Evolutionary conservation across 108 stramenopile genomes (phyloP).

Genomic region (Thalassiosira profunda): DNA sequence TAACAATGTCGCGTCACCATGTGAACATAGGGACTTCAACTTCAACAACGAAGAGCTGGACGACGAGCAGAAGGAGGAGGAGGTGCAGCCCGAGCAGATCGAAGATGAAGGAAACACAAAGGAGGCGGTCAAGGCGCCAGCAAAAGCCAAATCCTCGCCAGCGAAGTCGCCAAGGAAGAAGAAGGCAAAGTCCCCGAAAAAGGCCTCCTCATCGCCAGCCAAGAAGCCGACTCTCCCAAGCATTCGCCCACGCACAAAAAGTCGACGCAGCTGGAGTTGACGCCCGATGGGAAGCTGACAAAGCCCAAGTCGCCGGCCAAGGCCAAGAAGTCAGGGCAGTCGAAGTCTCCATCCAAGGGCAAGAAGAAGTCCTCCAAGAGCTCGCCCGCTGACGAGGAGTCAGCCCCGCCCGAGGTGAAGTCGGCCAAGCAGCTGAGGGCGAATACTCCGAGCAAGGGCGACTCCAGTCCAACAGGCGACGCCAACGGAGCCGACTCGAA

Average conservation of each 20-base stretch:
- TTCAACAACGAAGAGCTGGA: background rate
- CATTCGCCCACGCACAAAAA: constrained; percentile 7
- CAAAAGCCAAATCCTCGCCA: background rate
- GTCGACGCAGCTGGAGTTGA: background rate
- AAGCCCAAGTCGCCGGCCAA: constrained; percentile 1
- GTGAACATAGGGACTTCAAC: background rate
- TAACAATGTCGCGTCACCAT: too few species aligned
- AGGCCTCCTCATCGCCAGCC: background rate
- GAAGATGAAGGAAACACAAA: background rate
- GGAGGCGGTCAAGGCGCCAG: background rate
- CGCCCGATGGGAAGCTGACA: too few species aligned
- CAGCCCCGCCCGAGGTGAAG: too few species aligned
- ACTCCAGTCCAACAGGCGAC: too few species aligned
- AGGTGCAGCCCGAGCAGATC: background rate
- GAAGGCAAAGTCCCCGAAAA: background rate
- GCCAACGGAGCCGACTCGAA: too few species aligned
- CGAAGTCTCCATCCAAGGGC: too few species aligned
- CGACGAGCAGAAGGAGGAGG: background rate
- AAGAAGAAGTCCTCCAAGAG: too few species aligned
- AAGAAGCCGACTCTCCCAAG: background rate
- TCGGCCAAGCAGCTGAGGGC: too few species aligned
- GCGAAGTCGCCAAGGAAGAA: background rate
- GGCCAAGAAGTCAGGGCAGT: background rate
- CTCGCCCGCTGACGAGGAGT: too few species aligned
- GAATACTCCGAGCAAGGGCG: too few species aligned